A percentile compares a stretch with the other conserved stretches of the same genome.
These are phyloP conservation scores for Botryosphaeria agaves DNA, from an alignment of 2,329 filamentous ascomycete genomes.

Conservation along the genomic window DNA sequence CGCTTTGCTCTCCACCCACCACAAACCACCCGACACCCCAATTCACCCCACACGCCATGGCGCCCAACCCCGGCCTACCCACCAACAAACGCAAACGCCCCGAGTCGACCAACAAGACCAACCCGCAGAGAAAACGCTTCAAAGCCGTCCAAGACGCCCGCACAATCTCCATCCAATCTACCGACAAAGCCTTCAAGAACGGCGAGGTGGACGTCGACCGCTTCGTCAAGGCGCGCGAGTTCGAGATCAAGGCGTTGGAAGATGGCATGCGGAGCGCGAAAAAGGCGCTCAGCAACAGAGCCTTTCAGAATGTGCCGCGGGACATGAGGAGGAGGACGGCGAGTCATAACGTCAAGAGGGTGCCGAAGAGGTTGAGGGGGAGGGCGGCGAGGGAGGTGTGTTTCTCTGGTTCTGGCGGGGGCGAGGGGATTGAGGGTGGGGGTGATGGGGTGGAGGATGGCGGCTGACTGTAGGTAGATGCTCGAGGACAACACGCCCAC, in stretches of 20 bases:
- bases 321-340: slow-evolving; percentile 73
- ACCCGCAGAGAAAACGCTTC: slow-evolving; percentile 15
- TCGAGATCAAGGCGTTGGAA: slow-evolving; percentile 75
- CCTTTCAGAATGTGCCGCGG: slow-evolving; percentile 82
- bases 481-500: slow-evolving; percentile 79
- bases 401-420: slow-evolving; percentile 5
- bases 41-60: no score
- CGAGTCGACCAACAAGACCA: background rate
- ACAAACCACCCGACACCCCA: no score
- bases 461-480: slow-evolving; percentile 40
- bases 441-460: slow-evolving; percentile 4
- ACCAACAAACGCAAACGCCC: background rate
- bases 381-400: slow-evolving; percentile 47
- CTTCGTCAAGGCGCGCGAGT: slow-evolving; percentile 73
- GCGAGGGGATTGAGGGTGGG: slow-evolving; percentile 4
- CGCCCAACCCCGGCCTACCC: background rate
- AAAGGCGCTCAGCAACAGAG: slow-evolving; percentile 44
- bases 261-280: slow-evolving; percentile 65
- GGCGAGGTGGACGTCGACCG: slow-evolving; percentile 73
- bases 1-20: no score
- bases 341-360: slow-evolving; percentile 83
- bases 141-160: slow-evolving; percentile 25
- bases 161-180: slow-evolving; percentile 25
- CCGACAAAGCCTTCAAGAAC: slow-evolving; percentile 38
- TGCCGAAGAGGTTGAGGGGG: slow-evolving; percentile 58